A percentile compares a stretch with the other conserved stretches of the same genome.
These are phyloP conservation scores for Phytophthora foliorum DNA, from an alignment of 352 stramenopile genomes.

Conservation along the genomic window DNA sequence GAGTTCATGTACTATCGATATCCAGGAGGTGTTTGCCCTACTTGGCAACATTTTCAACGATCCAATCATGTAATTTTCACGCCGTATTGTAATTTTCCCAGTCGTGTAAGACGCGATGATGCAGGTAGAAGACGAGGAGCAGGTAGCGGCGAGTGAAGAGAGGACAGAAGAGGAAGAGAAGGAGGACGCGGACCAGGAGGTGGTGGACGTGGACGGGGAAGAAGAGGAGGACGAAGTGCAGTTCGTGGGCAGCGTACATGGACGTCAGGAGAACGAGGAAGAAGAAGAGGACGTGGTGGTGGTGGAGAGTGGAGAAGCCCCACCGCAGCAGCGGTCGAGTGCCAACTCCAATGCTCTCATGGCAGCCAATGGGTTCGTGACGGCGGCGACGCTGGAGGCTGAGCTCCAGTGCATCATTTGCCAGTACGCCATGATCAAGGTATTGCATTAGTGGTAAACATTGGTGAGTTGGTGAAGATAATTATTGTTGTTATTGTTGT, in stretches of 20 bases:
- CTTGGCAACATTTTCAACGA: no score
- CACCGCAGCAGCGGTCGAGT: constrained; percentile 17
- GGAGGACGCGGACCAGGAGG: constrained; percentile 3
- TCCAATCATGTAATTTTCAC: no score
- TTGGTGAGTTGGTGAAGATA: background rate
- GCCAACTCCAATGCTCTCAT: constrained; percentile 27
- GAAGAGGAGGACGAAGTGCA: constrained; percentile 37
- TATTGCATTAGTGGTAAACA: no score
- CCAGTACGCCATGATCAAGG: constrained; percentile 64
- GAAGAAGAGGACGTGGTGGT: constrained; percentile 14
- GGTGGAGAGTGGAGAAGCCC: background rate
- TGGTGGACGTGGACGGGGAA: constrained; percentile 23
- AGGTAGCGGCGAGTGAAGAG: background rate
- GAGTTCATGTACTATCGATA: no score
- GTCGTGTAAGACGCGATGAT: constrained; percentile 14
- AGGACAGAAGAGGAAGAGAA: background rate
- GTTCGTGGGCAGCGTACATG: constrained; percentile 24
- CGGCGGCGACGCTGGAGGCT: constrained; percentile 26
- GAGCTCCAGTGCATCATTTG: constrained; percentile 72
- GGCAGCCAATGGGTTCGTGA: constrained; percentile 33
- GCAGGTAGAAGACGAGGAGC: background rate
- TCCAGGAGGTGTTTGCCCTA: no score
- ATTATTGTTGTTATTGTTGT: constrained; percentile 1
- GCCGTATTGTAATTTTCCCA: no score
- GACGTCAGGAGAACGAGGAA: background rate